phyloP scores from a whole-genome alignment of 169 alveolate genomes.

The Cryptosporidium viatorum region DNA sequence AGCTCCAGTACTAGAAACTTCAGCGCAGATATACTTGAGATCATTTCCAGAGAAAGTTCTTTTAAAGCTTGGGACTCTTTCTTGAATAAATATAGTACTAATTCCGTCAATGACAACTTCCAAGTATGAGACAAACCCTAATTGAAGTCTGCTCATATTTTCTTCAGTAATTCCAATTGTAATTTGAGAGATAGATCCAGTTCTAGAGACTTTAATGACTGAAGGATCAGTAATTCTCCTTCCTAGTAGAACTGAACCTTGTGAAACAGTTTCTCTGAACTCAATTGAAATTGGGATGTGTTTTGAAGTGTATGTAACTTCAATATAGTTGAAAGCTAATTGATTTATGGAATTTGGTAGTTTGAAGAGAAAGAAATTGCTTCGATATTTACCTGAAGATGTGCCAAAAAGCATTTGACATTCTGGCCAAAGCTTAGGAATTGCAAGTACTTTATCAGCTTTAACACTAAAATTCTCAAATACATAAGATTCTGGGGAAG shows the following conservation, averaged over 20 bases:
- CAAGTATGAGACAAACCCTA: constrained; percentile 49
- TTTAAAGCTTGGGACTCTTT: constrained; percentile 26
- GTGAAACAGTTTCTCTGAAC: constrained; percentile 34
- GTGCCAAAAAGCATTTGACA: constrained; percentile 69
- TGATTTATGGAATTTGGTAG: not conserved
- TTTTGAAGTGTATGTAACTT: constrained; percentile 25
- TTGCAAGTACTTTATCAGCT: not conserved
- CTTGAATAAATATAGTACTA: constrained; percentile 38
- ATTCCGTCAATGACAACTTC: constrained; percentile 57
- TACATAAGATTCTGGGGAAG: not conserved
- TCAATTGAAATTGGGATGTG: constrained; percentile 37
- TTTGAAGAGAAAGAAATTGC: constrained; percentile 47
- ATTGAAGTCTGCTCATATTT: constrained; percentile 10
- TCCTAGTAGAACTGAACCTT: constrained; percentile 35
- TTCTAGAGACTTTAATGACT: constrained; percentile 29
- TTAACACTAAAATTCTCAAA: constrained; percentile 10
- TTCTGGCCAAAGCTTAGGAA: constrained; percentile 73
- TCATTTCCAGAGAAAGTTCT: constrained; percentile 51
- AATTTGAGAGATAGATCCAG: constrained; percentile 45
- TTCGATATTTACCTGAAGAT: constrained; percentile 26
- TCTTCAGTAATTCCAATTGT: constrained; percentile 49
- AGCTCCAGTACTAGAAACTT: constrained; percentile 41
- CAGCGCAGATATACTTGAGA: constrained; percentile 67
- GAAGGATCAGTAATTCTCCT: constrained; percentile 1
- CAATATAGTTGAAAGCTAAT: constrained; percentile 21